These are phyloP conservation scores for Nakazawaea holstii DNA, from an alignment of 805 yeast genomes.

Conservation along the genomic window DNA sequence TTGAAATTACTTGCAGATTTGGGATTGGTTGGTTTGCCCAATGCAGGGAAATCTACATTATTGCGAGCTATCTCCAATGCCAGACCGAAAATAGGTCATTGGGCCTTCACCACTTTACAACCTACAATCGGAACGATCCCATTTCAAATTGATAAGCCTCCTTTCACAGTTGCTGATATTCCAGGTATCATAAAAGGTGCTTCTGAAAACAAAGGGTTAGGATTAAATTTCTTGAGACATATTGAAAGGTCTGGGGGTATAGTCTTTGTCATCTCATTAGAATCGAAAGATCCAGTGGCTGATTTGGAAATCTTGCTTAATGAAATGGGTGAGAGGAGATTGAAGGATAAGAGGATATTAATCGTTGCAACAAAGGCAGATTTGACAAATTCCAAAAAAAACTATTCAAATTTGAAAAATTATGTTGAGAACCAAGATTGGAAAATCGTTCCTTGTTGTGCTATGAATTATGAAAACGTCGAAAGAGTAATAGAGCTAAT, in stretches of 20 bases:
- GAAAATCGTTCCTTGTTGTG: constrained; percentile 83
- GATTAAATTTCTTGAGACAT: constrained; percentile 86
- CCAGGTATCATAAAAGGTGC: constrained; percentile 96
- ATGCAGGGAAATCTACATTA: constrained; percentile 93
- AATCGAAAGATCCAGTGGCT: constrained; percentile 54
- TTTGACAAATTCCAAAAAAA: constrained; percentile 45
- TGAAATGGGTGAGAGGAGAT: constrained; percentile 67
- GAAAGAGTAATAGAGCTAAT: constrained; percentile 65
- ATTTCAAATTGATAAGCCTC: constrained; percentile 53
- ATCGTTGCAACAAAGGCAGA: constrained; percentile 96
- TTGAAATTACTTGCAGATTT: constrained; percentile 85
- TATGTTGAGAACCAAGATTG: constrained; percentile 43
- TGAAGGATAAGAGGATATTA: constrained; percentile 56
- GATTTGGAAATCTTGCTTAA: constrained; percentile 59
- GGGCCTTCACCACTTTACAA: constrained; percentile 93
- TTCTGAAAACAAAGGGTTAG: constrained; percentile 81
- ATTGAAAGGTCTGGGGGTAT: constrained; percentile 88
- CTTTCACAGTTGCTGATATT: constrained; percentile 93
- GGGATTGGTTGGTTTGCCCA: constrained; percentile 93
- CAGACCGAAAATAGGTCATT: constrained; percentile 86
- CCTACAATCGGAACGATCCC: constrained; percentile 90
- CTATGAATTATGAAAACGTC: constrained; percentile 64
- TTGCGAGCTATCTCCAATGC: constrained; percentile 85
- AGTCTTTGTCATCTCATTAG: constrained; percentile 81
- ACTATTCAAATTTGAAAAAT: constrained; percentile 38